Evolutionary conservation across 768 basidiomycete species (phyloP), one percentile per base, ranked within the genome.

Genomic region (Omphalotus guepiniiformis): DNA sequence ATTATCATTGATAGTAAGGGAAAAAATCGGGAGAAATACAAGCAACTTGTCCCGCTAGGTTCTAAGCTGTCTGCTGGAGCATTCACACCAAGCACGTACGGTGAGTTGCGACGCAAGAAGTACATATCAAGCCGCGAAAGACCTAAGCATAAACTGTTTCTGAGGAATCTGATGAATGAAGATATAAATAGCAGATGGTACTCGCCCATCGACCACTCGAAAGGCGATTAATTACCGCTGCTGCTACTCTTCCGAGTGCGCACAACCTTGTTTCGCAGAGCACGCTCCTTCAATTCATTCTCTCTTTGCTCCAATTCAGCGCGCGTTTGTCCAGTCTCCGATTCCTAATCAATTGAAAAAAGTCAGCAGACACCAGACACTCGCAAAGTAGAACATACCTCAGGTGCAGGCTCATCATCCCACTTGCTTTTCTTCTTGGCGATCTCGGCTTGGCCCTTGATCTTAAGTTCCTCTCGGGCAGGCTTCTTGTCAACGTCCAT

Each of bases 241-340:
- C 46, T 52, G 49, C 55, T 64, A 28, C 58, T 67, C 60, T 85
- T 88, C 54, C 87, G 71, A 25, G 83, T 85, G 59, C 83, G 73
- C 44, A 82, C 73, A 38, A 92, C 89, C 60, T 92, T 92, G 58
- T 91, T 90, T 58, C 89, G 76, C 60, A 92, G 63, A 12, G 88
- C 87, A 60, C 70, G 79, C 56, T 92, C 89, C 61, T 89, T 91
- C 50, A 91, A 60, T 58, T 92, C 89, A 53, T 77, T 89, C 59
- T 92, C 89, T 48, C 84, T 65, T 54, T 70, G 78, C 55, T 80
- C 79, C 37, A 92, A 67, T 28, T 87, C 87, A 19, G 58, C 58
- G 44, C 57, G 68, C 21, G 48, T 48, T 9, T 41, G 36, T 27
- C 53, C 59, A 11, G 27, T 40, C 35, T 39, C 56, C 21, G 34